A percentile compares a stretch with the other conserved stretches of the same genome.
These are phyloP conservation scores for Fusarium metavorans DNA, from an alignment of 2,329 filamentous ascomycete genomes.

Conservation along the genomic window DNA sequence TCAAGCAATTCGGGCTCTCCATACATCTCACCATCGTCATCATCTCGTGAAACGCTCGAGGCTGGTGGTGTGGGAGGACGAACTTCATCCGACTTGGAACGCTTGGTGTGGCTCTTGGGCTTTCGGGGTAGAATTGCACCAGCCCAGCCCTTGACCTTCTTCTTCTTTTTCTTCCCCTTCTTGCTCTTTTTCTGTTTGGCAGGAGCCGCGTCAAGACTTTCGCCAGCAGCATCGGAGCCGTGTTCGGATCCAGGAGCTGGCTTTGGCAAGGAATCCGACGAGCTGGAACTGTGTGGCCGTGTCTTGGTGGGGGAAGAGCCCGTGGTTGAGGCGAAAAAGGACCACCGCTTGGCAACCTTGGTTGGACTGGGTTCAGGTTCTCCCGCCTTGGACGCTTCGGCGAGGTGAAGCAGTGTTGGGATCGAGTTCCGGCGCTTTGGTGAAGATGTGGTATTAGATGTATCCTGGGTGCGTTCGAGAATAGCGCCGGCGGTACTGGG, in stretches of 20 bases:
- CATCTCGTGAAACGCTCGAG: constrained; percentile 45
- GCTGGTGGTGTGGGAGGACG: constrained; percentile 62
- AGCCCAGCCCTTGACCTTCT: constrained; percentile 81
- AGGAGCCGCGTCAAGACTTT: constrained; percentile 37
- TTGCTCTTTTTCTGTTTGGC: constrained; percentile 48
- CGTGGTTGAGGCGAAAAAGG: constrained; percentile 67
- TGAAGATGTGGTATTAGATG: constrained; percentile 45
- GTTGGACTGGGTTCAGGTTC: constrained; percentile 60
- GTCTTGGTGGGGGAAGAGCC: constrained; percentile 60
- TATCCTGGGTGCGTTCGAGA: constrained; percentile 62
- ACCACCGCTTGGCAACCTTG: constrained; percentile 69
- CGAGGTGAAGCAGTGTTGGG: constrained; percentile 62
- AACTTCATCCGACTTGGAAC: constrained; percentile 52
- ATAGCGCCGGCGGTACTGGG: constrained; percentile 81
- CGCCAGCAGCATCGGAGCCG: constrained; percentile 46
- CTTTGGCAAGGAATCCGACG: constrained; percentile 54
- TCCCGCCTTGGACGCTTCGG: constrained; percentile 50
- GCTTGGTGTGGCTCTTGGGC: constrained; percentile 62
- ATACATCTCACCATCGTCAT: constrained; percentile 48
- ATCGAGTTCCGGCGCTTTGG: constrained; percentile 70
- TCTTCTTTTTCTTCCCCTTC: constrained; percentile 59
- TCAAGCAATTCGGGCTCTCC: constrained; percentile 42
- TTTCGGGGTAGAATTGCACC: constrained; percentile 75
- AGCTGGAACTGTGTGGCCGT: constrained; percentile 61
- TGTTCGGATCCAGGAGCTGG: constrained; percentile 52